phyloP scores from a whole-genome alignment of 768 basidiomycete genomes.

The Leccinellum rugosiceps region DNA sequence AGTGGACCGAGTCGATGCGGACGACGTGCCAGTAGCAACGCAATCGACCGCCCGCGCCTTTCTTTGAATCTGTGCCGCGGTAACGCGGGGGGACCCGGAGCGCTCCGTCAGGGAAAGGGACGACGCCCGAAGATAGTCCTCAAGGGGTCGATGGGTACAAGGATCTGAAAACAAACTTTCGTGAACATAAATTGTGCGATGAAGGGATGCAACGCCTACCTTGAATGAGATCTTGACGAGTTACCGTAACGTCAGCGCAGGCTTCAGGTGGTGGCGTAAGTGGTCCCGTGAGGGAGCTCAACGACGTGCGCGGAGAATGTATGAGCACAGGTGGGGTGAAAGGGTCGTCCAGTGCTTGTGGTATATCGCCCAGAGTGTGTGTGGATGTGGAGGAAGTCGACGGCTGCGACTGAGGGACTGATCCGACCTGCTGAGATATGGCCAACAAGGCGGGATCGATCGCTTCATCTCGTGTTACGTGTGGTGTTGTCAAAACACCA shows the following conservation, averaged over 20 bases:
- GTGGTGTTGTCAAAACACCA: not conserved
- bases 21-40: not conserved
- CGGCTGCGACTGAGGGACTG: not conserved
- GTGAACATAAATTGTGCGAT: constrained; percentile 1
- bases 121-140: not conserved
- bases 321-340: constrained; percentile 20
- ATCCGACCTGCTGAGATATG: constrained; percentile 19
- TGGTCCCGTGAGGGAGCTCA: constrained; percentile 30
- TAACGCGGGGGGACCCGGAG: not conserved
- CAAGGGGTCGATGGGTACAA: not conserved
- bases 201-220: constrained; percentile 7
- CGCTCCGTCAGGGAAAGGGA: not conserved
- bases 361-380: not conserved
- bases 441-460: constrained; percentile 35
- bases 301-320: constrained; percentile 31
- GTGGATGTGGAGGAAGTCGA: not conserved
- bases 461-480: constrained; percentile 17
- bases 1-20: constrained; percentile 1
- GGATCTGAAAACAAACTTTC: constrained; percentile 3
- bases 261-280: constrained; percentile 22
- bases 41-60: constrained; percentile 7
- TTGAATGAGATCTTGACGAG: not conserved
- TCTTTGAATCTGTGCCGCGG: constrained; percentile 16
- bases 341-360: constrained; percentile 2
- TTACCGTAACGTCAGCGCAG: constrained; percentile 5